Evolutionary conservation across 1,284 basidiomycete species (phyloP).

Genomic region (Cystobasidium pallidum): DNA sequence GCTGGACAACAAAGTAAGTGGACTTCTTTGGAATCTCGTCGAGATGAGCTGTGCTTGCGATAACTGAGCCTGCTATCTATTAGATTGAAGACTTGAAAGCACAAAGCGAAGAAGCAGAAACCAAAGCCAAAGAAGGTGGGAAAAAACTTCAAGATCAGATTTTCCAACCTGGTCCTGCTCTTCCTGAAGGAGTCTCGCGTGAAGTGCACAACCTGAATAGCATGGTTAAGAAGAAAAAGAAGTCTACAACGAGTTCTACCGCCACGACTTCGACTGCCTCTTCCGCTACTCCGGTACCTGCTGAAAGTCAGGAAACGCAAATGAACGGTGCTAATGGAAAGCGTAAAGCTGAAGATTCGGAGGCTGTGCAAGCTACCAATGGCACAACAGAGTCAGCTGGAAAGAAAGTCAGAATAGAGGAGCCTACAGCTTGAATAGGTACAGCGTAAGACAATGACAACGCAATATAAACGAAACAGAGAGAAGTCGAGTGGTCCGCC

Average conservation of each 20-base stretch:
- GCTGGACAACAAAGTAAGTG: constrained; percentile 50
- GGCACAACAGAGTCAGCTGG: constrained; percentile 22
- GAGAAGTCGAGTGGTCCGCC: not conserved
- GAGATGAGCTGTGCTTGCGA: not conserved
- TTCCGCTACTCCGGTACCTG: constrained; percentile 1
- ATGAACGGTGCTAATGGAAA: constrained; percentile 29
- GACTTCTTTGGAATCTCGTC: not conserved
- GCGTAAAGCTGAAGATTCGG: constrained; percentile 40
- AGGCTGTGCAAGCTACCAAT: not conserved
- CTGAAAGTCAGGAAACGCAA: not conserved
- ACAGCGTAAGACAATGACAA: not conserved
- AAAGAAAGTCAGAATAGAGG: constrained; percentile 34
- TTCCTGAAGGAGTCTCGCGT: constrained; percentile 28
- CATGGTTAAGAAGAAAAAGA: constrained; percentile 54
- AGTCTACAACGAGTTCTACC: constrained; percentile 22
- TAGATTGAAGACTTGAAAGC: constrained; percentile 53
- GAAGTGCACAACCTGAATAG: constrained; percentile 51
- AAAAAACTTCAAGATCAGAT: constrained; percentile 47
- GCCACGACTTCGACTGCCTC: not conserved
- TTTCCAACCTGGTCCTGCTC: constrained; percentile 37
- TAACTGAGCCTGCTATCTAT: not conserved
- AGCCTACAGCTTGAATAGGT: constrained; percentile 1
- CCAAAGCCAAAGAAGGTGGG: constrained; percentile 45
- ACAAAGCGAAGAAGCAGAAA: constrained; percentile 46
- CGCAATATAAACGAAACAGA: not conserved